Conservation (phyloP, 305 asterid species). For the Fraxinus sp. region DNA sequence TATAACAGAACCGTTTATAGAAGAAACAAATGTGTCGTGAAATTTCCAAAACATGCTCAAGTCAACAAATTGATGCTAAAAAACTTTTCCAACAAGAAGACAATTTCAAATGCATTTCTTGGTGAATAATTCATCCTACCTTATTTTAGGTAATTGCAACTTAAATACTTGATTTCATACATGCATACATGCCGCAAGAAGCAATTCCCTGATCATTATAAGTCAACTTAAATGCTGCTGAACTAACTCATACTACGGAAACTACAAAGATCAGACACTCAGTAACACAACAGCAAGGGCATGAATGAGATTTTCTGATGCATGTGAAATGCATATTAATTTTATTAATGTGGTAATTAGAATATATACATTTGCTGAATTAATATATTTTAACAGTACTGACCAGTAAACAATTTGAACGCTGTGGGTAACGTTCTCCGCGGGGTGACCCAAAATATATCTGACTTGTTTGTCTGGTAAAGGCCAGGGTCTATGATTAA, state of each 20-base stretch:
- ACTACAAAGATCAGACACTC: not conserved
- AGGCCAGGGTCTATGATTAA: slow-evolving; percentile 80
- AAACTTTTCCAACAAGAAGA: not conserved
- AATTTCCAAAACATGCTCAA: not conserved
- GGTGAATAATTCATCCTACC: not conserved
- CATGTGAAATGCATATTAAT: not conserved
- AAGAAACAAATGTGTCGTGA: not conserved
- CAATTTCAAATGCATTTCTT: not conserved
- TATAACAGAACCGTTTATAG: not conserved
- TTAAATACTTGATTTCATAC: not conserved
- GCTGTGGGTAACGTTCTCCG: slow-evolving; percentile 63
- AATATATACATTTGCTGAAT: not conserved
- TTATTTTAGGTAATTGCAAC: not conserved
- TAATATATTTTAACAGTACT: slow-evolving; percentile 22
- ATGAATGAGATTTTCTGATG: not conserved
- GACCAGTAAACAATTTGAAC: slow-evolving; percentile 79
- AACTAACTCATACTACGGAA: not conserved
- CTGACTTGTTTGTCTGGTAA: slow-evolving; percentile 57
- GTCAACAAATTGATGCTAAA: not conserved
- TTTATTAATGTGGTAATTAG: not conserved
- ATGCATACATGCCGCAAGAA: not conserved
- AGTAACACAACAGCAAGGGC: not conserved
- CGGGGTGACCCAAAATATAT: slow-evolving; percentile 61
- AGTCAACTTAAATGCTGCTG: not conserved
- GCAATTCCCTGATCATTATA: not conserved